Evolutionary conservation across 306 rosid genomes (phyloP).

Genomic region (Pyrus pyrifolia): DNA sequence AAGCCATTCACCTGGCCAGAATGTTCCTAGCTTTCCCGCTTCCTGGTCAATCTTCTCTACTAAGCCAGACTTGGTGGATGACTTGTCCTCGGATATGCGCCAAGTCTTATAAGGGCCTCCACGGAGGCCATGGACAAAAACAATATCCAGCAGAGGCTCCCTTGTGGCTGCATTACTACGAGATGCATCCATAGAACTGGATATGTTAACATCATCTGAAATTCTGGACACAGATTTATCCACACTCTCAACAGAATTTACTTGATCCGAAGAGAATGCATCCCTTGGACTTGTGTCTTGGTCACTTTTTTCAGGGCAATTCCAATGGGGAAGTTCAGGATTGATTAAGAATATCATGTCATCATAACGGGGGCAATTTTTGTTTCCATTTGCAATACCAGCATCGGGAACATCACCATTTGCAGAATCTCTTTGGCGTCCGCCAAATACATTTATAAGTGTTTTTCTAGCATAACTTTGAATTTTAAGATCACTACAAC

Average conservation of each 20-base stretch:
- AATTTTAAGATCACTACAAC: conserved; percentile 80
- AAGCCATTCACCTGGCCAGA: conserved; percentile 99
- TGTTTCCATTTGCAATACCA: conserved; percentile 29
- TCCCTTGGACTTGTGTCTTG: conserved; percentile 25
- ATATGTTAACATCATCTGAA: conserved; percentile 27
- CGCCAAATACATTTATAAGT: conserved; percentile 59
- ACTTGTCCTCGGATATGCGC: conserved; percentile 91
- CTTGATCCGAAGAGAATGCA: conserved; percentile 17
- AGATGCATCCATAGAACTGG: conserved; percentile 33
- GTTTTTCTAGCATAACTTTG: conserved; percentile 89
- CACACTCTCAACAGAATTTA: conserved; percentile 25
- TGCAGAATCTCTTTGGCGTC: conserved; percentile 31
- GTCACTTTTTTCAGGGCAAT: conserved; percentile 36
- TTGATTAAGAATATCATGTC: conserved; percentile 76
- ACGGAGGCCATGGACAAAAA: conserved; percentile 90
- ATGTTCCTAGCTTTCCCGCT: conserved; percentile 92
- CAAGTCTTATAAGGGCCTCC: conserved; percentile 91
- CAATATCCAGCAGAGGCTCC: conserved; percentile 52
- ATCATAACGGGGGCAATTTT: conserved; percentile 60
- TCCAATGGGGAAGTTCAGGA: conserved; percentile 89
- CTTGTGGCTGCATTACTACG: conserved; percentile 13
- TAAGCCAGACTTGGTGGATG: conserved; percentile 68
- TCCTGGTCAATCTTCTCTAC: conserved; percentile 97
- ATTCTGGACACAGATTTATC: conserved; percentile 19
- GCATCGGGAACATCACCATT: conserved; percentile 29